These are phyloP conservation scores for Phytophthora megakarya DNA, from an alignment of 352 stramenopile genomes.

Conservation along the genomic window DNA sequence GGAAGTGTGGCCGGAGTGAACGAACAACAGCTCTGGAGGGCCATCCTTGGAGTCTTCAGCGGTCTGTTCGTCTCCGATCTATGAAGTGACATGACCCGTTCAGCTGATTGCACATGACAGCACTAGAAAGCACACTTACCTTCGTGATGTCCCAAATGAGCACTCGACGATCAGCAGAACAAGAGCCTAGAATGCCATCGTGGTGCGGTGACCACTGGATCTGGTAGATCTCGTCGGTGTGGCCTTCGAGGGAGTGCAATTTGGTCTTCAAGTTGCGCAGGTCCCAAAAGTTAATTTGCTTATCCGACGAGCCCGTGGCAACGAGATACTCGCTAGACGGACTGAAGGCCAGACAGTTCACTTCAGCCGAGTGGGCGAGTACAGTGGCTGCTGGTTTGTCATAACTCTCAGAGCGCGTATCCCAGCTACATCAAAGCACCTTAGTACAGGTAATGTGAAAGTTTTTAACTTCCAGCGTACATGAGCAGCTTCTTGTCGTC, in stretches of 20 bases:
- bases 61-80: constrained; percentile 95
- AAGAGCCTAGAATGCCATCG: constrained; percentile 96
- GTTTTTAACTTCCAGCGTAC: constrained; percentile 38
- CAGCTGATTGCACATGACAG: background rate
- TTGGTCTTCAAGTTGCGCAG: constrained; percentile 95
- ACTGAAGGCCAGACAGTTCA: constrained; percentile 97
- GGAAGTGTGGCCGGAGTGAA: constrained; percentile 98
- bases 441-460: background rate
- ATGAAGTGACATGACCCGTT: background rate
- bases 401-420: constrained; percentile 75
- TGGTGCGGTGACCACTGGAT: constrained; percentile 97
- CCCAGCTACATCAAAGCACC: constrained; percentile 50
- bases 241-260: constrained; percentile 94
- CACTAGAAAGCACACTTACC: constrained; percentile 18
- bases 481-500: constrained; percentile 96
- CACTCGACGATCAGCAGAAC: constrained; percentile 94
- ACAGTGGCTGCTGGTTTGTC: constrained; percentile 70
- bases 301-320: constrained; percentile 94
- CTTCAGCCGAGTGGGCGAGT: constrained; percentile 93
- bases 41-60: constrained; percentile 97
- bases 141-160: constrained; percentile 97
- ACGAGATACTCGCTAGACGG: constrained; percentile 96
- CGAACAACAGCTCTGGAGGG: constrained; percentile 98
- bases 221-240: constrained; percentile 97
- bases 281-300: constrained; percentile 97